Base-by-base conservation (phyloP, 2,329 filamentous ascomycete genomes). In the Pezicula rhizophila region DNA sequence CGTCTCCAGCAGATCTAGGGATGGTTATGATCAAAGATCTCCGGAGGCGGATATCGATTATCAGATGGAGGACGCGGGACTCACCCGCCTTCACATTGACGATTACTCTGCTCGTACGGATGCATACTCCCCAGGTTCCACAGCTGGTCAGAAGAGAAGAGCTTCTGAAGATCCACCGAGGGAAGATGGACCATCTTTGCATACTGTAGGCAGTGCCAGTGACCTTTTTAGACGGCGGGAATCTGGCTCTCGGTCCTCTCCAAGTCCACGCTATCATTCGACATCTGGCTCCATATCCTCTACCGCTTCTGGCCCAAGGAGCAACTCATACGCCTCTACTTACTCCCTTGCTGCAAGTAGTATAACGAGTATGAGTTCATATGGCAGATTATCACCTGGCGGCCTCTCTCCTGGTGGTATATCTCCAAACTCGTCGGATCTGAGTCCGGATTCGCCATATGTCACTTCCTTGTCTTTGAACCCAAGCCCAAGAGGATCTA, bases 241-340 rank as follows among this genome's bases (percentile, higher is more conserved):
- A 52, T 79, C 77, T 49, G 74, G 75, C 38, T 73, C 75, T 52
- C 76, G 73, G 51, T 74, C 73, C 40, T 74, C 77, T 33, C 77
- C 78, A 14, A 72, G 78, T 25, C 73, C 73, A 25, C 71, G 74
- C 39, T 80, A 78, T 61, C 74, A 77, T 50, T 70, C 74, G 23
- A 76, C 73, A 50, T 76, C 80, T 57, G 78, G 79, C 42, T 85
- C 82, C 18, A 64, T 84, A 20, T 86, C 83, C 5, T 84, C 83
- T n/a, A 73, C 74, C 8, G 80, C 80, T n/a, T 85, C 81, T 5
- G 69, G 75, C 25, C 74, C 78, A 51, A 76, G 79, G 54, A 80
- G 76, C 41, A 77, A 76, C 25, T 86, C 82, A 1, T 77, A 83
- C 58, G 77, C 79, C 11, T 85, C 82, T 47, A 73, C 72, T 49